Evolutionary conservation across 2,329 filamentous ascomycete species (phyloP).

Genomic region (Tolypocladium inflatum): DNA sequence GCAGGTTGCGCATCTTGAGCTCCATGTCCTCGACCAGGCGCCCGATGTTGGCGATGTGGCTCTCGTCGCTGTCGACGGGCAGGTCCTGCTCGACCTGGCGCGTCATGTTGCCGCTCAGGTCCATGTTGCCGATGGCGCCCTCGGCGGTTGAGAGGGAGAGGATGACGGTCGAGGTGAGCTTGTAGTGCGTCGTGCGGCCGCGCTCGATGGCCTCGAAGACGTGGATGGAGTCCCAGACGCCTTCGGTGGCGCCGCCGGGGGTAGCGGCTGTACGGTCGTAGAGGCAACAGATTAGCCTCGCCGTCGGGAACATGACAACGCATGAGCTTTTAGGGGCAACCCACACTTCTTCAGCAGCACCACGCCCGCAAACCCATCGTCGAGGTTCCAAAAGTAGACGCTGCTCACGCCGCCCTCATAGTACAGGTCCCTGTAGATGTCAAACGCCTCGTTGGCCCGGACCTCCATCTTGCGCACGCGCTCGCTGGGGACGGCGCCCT

Average conservation of each 20-base stretch:
- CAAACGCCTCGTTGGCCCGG: conserved; percentile 89
- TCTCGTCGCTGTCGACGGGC: conserved; percentile 79
- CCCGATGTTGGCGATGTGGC: conserved; percentile 93
- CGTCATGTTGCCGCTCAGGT: conserved; percentile 96
- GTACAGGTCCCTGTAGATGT: conserved; percentile 93
- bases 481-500: conserved; percentile 83
- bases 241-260: conserved; percentile 56
- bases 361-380: conserved; percentile 95
- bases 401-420: conserved; percentile 94
- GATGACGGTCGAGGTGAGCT: conserved; percentile 94
- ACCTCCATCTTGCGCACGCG: conserved; percentile 89
- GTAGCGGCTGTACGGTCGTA: conserved; percentile 44
- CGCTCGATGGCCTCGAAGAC: conserved; percentile 95
- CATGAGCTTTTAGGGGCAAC: conserved; percentile 13
- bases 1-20: conserved; percentile 94
- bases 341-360: conserved; percentile 90
- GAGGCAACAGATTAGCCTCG: background rate
- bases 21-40: conserved; percentile 98
- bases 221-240: conserved; percentile 96
- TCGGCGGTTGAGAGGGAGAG: conserved; percentile 63
- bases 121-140: conserved; percentile 66
- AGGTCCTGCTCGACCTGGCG: conserved; percentile 90
- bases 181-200: conserved; percentile 88
- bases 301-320: too few relatives aligned
- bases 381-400: conserved; percentile 97